phyloP scores from a whole-genome alignment of 1,284 basidiomycete species.

The Papiliotrema terrestris region DNA sequence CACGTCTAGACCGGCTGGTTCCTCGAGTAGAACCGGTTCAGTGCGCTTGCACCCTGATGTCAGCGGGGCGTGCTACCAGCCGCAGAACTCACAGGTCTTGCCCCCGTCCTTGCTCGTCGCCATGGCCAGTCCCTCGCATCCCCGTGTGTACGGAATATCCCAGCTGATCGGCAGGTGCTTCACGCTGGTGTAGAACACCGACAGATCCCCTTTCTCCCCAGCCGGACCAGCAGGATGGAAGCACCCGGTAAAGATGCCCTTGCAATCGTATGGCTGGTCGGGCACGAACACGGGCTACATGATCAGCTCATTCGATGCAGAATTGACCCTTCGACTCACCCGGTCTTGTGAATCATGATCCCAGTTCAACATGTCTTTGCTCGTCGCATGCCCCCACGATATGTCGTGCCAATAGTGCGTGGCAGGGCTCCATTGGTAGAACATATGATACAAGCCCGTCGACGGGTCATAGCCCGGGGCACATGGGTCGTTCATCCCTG shows the following conservation, averaged over 20 bases:
- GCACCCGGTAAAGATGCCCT: slow-evolving; percentile 22
- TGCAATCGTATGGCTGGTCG: slow-evolving; percentile 11
- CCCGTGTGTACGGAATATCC: slow-evolving; percentile 7
- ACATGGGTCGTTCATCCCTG: slow-evolving; percentile 23
- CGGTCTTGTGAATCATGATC: slow-evolving; percentile 1
- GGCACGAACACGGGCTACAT: slow-evolving; percentile 9
- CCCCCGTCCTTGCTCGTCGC: slow-evolving; percentile 14
- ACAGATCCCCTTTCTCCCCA: not conserved
- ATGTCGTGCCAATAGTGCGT: slow-evolving; percentile 17
- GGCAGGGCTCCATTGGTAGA: slow-evolving; percentile 24
- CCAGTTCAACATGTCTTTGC: slow-evolving; percentile 17
- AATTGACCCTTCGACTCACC: not conserved
- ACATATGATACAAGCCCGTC: slow-evolving; percentile 19
- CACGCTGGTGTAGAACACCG: slow-evolving; percentile 14
- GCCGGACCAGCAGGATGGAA: slow-evolving; percentile 4
- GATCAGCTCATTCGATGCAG: not conserved
- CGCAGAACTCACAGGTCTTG: slow-evolving; percentile 11
- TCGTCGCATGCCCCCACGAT: slow-evolving; percentile 20
- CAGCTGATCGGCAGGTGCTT: slow-evolving; percentile 7
- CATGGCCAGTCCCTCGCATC: slow-evolving; percentile 15
- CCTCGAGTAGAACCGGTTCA: slow-evolving; percentile 13
- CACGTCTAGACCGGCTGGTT: slow-evolving; percentile 8
- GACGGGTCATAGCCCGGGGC: slow-evolving; percentile 15
- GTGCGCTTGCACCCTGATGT: slow-evolving; percentile 12
- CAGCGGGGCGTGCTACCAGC: not conserved